Evolutionary conservation across 169 alveolate genomes (phyloP).

Genomic region (Cryptosporidium sp.): DNA sequence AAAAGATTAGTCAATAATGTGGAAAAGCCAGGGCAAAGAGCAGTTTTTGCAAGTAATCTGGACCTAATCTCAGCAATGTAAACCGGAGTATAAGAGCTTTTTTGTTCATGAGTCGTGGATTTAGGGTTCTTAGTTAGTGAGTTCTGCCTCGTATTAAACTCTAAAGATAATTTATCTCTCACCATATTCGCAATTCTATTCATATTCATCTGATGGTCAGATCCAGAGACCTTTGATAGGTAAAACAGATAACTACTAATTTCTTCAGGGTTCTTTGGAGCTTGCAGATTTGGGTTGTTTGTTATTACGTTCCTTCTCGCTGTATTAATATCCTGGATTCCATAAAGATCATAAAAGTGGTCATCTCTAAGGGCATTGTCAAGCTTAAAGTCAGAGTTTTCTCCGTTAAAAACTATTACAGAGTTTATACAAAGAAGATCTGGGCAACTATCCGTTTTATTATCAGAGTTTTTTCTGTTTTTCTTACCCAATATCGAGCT

Average conservation of each 20-base stretch:
- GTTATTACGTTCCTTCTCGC: slow-evolving; percentile 34
- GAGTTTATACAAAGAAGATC: slow-evolving; percentile 12
- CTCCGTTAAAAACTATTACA: slow-evolving; percentile 58
- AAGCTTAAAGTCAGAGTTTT: slow-evolving; percentile 32
- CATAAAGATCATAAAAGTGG: slow-evolving; percentile 48
- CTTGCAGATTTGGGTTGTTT: slow-evolving; percentile 48
- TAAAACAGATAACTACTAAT: slow-evolving; percentile 49
- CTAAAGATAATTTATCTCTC: background rate
- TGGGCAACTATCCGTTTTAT: background rate
- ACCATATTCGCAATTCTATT: background rate
- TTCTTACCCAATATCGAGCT: slow-evolving; percentile 3
- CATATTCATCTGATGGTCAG: slow-evolving; percentile 30
- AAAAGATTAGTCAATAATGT: slow-evolving; percentile 40
- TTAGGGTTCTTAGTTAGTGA: background rate
- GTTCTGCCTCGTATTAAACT: background rate
- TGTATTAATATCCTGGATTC: slow-evolving; percentile 38
- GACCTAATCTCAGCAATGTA: slow-evolving; percentile 65
- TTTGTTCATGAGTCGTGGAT: slow-evolving; percentile 1
- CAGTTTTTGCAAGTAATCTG: slow-evolving; percentile 62
- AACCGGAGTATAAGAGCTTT: slow-evolving; percentile 32
- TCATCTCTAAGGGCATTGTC: slow-evolving; percentile 48
- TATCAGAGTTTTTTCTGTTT: slow-evolving; percentile 4
- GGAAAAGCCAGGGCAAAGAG: slow-evolving; percentile 71
- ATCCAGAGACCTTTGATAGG: slow-evolving; percentile 27
- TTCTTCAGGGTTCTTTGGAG: slow-evolving; percentile 66